Percentiles rank a stretch among this genome's conserved stretches.
phyloP scores from a whole-genome alignment of 768 basidiomycete species.

The Suillus tomentosus region DNA sequence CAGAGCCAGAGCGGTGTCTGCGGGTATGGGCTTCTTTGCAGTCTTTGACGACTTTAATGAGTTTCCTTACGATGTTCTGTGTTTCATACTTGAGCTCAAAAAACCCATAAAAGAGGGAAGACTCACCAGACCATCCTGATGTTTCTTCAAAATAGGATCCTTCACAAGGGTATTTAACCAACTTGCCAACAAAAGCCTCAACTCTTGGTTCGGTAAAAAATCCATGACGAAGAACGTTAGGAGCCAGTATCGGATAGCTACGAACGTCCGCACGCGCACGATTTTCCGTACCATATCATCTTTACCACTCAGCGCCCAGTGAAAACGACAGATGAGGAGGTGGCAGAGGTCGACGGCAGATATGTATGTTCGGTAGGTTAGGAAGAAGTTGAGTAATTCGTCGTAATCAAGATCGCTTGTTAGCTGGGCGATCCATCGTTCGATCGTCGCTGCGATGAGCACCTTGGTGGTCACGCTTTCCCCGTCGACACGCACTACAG shows the following conservation, averaged over 20 bases:
- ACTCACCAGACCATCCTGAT: constrained; percentile 73
- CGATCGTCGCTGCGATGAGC: constrained; percentile 88
- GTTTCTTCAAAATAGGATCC: constrained; percentile 69
- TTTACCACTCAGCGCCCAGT: constrained; percentile 71
- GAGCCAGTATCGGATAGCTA: constrained; percentile 89
- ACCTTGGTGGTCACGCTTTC: constrained; percentile 42
- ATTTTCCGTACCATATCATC: constrained; percentile 76
- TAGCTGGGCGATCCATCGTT: constrained; percentile 90
- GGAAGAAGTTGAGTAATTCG: constrained; percentile 86
- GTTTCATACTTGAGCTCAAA: constrained; percentile 14
- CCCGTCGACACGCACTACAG: constrained; percentile 27
- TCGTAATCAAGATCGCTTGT: constrained; percentile 87
- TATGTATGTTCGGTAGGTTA: constrained; percentile 89
- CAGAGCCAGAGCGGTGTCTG: constrained; percentile 29
- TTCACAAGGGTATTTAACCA: constrained; percentile 81
- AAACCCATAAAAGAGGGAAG: background rate
- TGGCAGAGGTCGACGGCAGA: constrained; percentile 77
- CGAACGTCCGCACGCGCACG: constrained; percentile 86
- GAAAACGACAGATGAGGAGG: constrained; percentile 83
- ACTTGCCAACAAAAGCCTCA: constrained; percentile 68
- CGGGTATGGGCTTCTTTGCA: constrained; percentile 70
- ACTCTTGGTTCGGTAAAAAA: constrained; percentile 78
- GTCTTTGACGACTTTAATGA: constrained; percentile 83
- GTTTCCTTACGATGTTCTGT: constrained; percentile 77
- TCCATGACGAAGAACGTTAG: constrained; percentile 89